These are phyloP conservation scores for Collybiopsis confluens DNA, from an alignment of 768 basidiomycete genomes.

Conservation along the genomic window DNA sequence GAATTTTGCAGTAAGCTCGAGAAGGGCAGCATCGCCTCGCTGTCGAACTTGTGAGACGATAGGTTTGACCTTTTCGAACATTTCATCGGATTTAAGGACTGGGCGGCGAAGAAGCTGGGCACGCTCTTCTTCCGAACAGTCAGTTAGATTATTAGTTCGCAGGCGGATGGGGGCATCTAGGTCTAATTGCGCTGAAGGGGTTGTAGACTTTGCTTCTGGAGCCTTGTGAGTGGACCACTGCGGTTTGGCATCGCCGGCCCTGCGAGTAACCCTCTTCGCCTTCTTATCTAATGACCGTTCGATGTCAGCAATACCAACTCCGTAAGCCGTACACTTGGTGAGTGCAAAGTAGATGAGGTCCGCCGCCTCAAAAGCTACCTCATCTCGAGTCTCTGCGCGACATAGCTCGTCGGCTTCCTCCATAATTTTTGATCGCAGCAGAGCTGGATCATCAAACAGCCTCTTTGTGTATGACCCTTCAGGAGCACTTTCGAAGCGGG, in stretches of 20 bases:
- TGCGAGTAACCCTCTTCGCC: constrained; percentile 79
- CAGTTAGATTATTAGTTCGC: constrained; percentile 64
- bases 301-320: constrained; percentile 79
- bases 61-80: constrained; percentile 91
- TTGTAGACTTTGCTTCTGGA: constrained; percentile 16
- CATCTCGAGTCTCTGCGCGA: constrained; percentile 67
- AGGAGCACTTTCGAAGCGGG: constrained; percentile 72
- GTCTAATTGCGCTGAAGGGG: constrained; percentile 14
- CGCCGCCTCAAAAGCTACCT: constrained; percentile 92
- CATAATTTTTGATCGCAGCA: constrained; percentile 93
- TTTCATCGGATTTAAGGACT: constrained; percentile 80
- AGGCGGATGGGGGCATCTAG: constrained; percentile 60
- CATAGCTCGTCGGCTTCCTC: constrained; percentile 99
- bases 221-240: constrained; percentile 48
- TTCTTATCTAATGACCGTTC: constrained; percentile 82
- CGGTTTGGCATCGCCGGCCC: constrained; percentile 90
- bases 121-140: constrained; percentile 47
- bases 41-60: constrained; percentile 85
- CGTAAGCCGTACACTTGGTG: constrained; percentile 76
- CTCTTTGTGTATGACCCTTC: constrained; percentile 89
- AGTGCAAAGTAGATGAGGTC: constrained; percentile 93
- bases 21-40: constrained; percentile 82
- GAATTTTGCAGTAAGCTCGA: constrained; percentile 89
- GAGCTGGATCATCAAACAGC: constrained; percentile 74
- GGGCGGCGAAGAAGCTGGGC: constrained; percentile 77